These are phyloP conservation scores for Kockovaella imperatae DNA, from an alignment of 768 basidiomycete genomes.

Conservation along the genomic window DNA sequence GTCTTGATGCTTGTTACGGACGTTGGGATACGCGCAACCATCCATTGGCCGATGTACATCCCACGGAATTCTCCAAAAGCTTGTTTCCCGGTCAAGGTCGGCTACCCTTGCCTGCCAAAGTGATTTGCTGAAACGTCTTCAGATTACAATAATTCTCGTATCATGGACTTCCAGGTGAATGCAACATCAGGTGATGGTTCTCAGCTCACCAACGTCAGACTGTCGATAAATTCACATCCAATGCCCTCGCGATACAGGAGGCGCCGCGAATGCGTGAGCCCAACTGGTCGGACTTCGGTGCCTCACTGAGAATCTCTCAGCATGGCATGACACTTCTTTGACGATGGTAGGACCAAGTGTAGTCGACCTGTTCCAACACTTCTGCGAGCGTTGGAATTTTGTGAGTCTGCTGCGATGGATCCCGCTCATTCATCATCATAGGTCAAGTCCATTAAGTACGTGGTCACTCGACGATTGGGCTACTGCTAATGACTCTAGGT, in stretches of 20 bases:
- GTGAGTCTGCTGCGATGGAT: conserved; percentile 6
- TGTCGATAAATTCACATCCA: conserved; percentile 54
- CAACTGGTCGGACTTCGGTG: background rate
- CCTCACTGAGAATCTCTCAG: conserved; percentile 6
- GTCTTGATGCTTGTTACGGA: conserved; percentile 91
- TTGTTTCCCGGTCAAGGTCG: conserved; percentile 73
- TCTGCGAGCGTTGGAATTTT: conserved; percentile 68
- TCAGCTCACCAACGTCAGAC: conserved; percentile 44
- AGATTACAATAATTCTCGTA: conserved; percentile 47
- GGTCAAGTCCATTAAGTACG: conserved; percentile 65
- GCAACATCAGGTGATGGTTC: background rate
- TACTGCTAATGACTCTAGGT: conserved; percentile 6
- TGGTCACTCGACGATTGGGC: conserved; percentile 15
- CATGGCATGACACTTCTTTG: conserved; percentile 83
- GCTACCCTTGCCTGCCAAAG: background rate
- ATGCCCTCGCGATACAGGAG: conserved; percentile 43
- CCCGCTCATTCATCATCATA: conserved; percentile 51
- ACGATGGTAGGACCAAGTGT: conserved; percentile 58
- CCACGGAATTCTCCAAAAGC: conserved; percentile 68
- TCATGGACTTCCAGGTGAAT: conserved; percentile 43
- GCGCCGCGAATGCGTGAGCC: conserved; percentile 40
- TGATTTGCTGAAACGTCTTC: background rate
- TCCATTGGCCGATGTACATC: conserved; percentile 86
- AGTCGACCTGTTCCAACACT: conserved; percentile 87
- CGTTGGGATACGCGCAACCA: conserved; percentile 84